Evolutionary conservation across 345 rosid species (phyloP).

Genomic region (Eutrema japonicum): DNA sequence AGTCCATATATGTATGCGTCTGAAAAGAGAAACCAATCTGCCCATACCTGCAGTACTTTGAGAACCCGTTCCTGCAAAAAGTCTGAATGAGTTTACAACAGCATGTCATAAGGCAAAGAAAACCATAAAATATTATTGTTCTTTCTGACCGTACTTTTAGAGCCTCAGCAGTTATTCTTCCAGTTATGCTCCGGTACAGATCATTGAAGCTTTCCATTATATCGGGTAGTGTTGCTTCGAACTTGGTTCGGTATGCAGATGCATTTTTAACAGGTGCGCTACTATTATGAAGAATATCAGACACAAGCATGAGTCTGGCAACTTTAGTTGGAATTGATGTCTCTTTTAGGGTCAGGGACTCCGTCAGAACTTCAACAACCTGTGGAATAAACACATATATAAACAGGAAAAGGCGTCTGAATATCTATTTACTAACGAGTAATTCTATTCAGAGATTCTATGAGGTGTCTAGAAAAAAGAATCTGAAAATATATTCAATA

Average conservation of each 20-base stretch:
- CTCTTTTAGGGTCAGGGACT: slow-evolving; percentile 93
- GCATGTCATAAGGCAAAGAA: slow-evolving; percentile 13
- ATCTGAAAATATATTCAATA: neutral
- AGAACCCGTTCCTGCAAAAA: slow-evolving; percentile 84
- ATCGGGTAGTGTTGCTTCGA: slow-evolving; percentile 89
- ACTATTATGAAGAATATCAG: slow-evolving; percentile 83
- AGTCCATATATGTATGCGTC: slow-evolving; percentile 97
- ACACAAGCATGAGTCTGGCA: slow-evolving; percentile 62
- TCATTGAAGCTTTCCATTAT: slow-evolving; percentile 99
- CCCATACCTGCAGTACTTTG: slow-evolving; percentile 98
- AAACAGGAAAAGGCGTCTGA: slow-evolving; percentile 14
- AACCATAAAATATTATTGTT: slow-evolving; percentile 16
- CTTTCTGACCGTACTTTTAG: slow-evolving; percentile 64
- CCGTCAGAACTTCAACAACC: slow-evolving; percentile 97
- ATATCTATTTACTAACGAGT: slow-evolving; percentile 15
- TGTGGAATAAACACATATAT: slow-evolving; percentile 43
- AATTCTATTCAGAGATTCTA: slow-evolving; percentile 7
- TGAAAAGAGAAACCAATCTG: slow-evolving; percentile 99
- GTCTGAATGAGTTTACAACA: slow-evolving; percentile 26
- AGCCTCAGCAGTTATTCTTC: slow-evolving; percentile 99
- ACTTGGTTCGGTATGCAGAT: slow-evolving; percentile 97
- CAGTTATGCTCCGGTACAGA: slow-evolving; percentile 87
- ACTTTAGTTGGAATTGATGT: slow-evolving; percentile 97
- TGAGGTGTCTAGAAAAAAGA: slow-evolving; percentile 9
- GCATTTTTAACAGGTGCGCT: slow-evolving; percentile 99